These are phyloP conservation scores for Antarctomyces pellizariae DNA, from an alignment of 495 filamentous ascomycete genomes.

Conservation along the genomic window DNA sequence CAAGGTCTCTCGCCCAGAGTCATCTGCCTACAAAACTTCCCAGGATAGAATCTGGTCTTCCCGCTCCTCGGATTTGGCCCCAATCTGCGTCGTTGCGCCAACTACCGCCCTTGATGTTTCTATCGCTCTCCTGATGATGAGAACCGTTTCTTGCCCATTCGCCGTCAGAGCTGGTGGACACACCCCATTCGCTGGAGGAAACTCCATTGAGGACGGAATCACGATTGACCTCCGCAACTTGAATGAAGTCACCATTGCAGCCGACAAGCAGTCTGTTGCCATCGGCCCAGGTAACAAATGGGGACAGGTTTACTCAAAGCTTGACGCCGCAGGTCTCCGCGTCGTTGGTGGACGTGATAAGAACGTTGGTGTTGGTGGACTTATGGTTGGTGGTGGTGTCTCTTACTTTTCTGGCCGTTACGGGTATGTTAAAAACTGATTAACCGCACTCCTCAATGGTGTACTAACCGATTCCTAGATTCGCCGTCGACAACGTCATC, in stretches of 20 bases:
- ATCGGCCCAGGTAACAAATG: constrained; percentile 20
- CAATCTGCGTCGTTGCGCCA: too few relatives aligned
- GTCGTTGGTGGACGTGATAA: constrained; percentile 26
- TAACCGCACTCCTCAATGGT: constrained; percentile 4
- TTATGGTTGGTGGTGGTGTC: constrained; percentile 23
- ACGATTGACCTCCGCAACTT: constrained; percentile 13
- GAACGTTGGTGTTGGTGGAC: constrained; percentile 30
- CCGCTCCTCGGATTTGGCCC: too few relatives aligned
- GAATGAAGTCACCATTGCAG: constrained; percentile 11
- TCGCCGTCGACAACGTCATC: constrained; percentile 18
- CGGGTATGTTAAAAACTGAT: constrained; percentile 10
- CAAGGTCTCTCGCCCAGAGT: too few relatives aligned
- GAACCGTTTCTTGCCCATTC: too few relatives aligned
- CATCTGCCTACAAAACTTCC: too few relatives aligned
- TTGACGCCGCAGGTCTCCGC: constrained; percentile 18
- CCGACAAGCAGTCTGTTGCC: constrained; percentile 10
- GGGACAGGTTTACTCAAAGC: constrained; percentile 22
- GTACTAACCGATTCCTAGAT: too few relatives aligned
- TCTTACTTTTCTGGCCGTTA: constrained; percentile 9
- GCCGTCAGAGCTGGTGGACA: constrained; percentile 16
- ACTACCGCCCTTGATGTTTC: too few relatives aligned
- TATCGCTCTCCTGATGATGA: too few relatives aligned
- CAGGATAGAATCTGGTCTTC: too few relatives aligned
- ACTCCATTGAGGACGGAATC: constrained; percentile 14
- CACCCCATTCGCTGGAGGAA: constrained; percentile 8